Percentiles rank a stretch among this genome's conserved stretches.
phyloP scores from a whole-genome alignment of 2,329 filamentous ascomycete species.

The Pseudogymnoascus sp. region DNA sequence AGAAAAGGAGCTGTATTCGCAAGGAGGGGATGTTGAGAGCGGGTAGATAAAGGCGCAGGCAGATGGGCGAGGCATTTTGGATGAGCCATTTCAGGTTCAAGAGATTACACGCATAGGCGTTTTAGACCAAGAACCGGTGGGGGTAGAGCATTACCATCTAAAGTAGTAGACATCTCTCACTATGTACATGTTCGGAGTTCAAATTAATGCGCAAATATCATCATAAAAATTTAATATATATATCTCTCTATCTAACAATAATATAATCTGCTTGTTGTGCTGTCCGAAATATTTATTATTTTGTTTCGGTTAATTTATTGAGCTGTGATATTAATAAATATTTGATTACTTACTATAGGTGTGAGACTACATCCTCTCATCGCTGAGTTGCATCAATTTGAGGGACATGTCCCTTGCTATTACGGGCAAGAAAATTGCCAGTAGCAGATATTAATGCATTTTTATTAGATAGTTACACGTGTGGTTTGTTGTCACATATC shows the following conservation, averaged over 20 bases:
- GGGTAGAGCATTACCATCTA: neutral
- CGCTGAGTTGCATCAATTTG: neutral
- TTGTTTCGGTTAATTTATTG: neutral
- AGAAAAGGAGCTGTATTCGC: neutral
- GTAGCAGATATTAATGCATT: neutral
- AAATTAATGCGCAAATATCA: neutral
- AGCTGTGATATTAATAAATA: no score
- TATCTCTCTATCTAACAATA: neutral
- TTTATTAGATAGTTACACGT: neutral
- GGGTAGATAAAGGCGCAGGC: neutral
- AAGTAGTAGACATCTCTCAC: no score
- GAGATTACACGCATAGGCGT: neutral
- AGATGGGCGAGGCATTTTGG: neutral
- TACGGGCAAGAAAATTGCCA: neutral
- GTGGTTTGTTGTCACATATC: neutral
- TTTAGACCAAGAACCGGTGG: neutral
- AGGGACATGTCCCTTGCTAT: neutral
- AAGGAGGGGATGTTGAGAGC: neutral
- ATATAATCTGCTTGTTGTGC: neutral
- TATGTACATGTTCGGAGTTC: neutral
- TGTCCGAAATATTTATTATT: neutral
- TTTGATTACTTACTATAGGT: neutral
- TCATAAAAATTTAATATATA: neutral
- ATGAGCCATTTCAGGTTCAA: neutral
- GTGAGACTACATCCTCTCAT: neutral